Conservation (phyloP, 2,329 filamentous ascomycete genomes). For the Aspergillus pseudotamarii region DNA sequence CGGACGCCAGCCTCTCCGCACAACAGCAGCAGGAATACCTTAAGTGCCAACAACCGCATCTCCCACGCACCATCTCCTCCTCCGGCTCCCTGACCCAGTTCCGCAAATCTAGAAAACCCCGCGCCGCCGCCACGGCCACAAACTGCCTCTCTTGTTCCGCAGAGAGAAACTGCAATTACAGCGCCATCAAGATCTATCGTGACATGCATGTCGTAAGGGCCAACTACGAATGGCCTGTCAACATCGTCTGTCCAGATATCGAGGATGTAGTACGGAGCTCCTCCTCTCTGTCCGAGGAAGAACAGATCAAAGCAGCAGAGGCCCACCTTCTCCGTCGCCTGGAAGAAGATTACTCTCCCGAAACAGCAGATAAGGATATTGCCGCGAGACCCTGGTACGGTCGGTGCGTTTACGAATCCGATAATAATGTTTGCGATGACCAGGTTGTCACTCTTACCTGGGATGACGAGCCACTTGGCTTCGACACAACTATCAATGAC, state of each 20-base stretch:
- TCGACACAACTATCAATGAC: not conserved
- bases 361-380: constrained; percentile 57
- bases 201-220: constrained; percentile 68
- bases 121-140: constrained; percentile 71
- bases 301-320: constrained; percentile 44
- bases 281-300: not conserved
- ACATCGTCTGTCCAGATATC: constrained; percentile 89
- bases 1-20: constrained; percentile 13
- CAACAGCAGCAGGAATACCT: constrained; percentile 17
- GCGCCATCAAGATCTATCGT: constrained; percentile 79
- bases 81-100: constrained; percentile 79
- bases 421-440: constrained; percentile 93
- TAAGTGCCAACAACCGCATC: constrained; percentile 58
- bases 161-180: constrained; percentile 78
- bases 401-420: constrained; percentile 89
- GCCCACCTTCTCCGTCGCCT: constrained; percentile 53
- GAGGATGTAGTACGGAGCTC: constrained; percentile 66
- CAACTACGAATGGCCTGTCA: constrained; percentile 78
- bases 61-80: constrained; percentile 76
- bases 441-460: constrained; percentile 86
- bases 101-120: constrained; percentile 73
- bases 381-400: constrained; percentile 72
- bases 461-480: constrained; percentile 58
- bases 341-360: constrained; percentile 58
- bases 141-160: constrained; percentile 83